These are phyloP conservation scores for Torulaspora pretoriensis DNA, from an alignment of 1,139 yeast genomes.

Conservation along the genomic window DNA sequence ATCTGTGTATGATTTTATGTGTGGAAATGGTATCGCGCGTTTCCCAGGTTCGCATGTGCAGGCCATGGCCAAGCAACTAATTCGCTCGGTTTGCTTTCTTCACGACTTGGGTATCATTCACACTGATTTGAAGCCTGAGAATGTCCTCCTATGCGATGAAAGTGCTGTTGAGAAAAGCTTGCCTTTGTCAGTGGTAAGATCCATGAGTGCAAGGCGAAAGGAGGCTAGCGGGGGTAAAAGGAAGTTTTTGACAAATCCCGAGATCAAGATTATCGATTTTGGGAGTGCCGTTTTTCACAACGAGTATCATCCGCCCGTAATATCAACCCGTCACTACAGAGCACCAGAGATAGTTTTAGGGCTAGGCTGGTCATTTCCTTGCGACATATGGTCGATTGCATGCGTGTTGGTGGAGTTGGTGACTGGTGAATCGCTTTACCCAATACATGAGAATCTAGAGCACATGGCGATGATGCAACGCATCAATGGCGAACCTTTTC, in stretches of 20 bases:
- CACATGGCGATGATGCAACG: slow-evolving; percentile 94
- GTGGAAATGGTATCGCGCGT: slow-evolving; percentile 65
- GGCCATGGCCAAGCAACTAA: slow-evolving; percentile 78
- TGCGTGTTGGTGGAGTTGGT: slow-evolving; percentile 87
- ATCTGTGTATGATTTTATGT: slow-evolving; percentile 85
- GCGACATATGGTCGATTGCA: slow-evolving; percentile 97
- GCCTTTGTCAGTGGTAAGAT: slow-evolving; percentile 20
- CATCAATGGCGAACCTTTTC: slow-evolving; percentile 41
- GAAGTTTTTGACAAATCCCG: slow-evolving; percentile 67
- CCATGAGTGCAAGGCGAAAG: slow-evolving; percentile 32
- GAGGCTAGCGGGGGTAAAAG: slow-evolving; percentile 37
- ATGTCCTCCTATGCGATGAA: slow-evolving; percentile 72
- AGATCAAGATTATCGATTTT: slow-evolving; percentile 87
- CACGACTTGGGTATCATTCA: slow-evolving; percentile 89
- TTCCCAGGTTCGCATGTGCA: slow-evolving; percentile 83
- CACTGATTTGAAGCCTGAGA: slow-evolving; percentile 93
- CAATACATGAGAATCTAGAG: slow-evolving; percentile 90
- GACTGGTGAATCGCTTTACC: slow-evolving; percentile 93
- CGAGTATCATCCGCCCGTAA: slow-evolving; percentile 89
- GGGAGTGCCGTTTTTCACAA: slow-evolving; percentile 93
- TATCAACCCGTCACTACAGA: slow-evolving; percentile 91
- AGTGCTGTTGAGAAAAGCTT: slow-evolving; percentile 33
- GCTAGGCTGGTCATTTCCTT: slow-evolving; percentile 85
- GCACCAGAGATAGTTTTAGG: slow-evolving; percentile 97
- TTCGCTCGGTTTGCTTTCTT: slow-evolving; percentile 79